Evolutionary conservation across 306 rosid species (phyloP), one percentile per base, ranked within the genome.

Genomic region (Castanea sativa): DNA sequence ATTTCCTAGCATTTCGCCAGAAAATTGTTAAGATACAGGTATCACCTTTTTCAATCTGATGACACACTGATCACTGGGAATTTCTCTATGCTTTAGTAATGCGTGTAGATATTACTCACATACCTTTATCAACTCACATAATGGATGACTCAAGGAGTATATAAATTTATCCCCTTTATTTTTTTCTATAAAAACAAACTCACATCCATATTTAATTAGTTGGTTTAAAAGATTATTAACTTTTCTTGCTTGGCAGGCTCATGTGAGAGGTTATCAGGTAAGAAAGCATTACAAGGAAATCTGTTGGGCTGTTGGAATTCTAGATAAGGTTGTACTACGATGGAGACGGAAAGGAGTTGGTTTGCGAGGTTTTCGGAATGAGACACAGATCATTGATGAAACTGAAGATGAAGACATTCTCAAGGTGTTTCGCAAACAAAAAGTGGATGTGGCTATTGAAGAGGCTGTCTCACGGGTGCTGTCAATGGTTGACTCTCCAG

Each of bases 11-110:
- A 19, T 69, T 96, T 41, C 98, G 97, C 77, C 86, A 88, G 76
- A 93, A 96, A 85, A 90, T 96, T 56, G 97, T 96, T 57, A 90
- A 88, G 88, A 87, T 96, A 83, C 99, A 96, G 99, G 99, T 95
- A 86, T 74, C 51, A 16, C 71, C 73, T 68, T 76, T 70, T 64
- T 43, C 25, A 8, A 15, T 29, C 49, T 19, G 55, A 23, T 68
- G 63, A 15, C 15, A 32, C 18, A 6, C 58, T 80, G 6, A 20
- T 56, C 27, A 30, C 41, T 6, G 13, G 18, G 23, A 71, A 30
- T 78, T 45, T 58, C 23, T 69, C 4, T 5, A 49, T 41, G n/a
- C 57, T 33, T 57, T 5, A 67, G 51, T 33, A 35, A 35, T 10
- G 4, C 9, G 23, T 19, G 32, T 67, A 67, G 72, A 35, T 32